These are phyloP conservation scores for Silene latifolia DNA, from an alignment of 148 eudicot species.

Conservation along the genomic window DNA sequence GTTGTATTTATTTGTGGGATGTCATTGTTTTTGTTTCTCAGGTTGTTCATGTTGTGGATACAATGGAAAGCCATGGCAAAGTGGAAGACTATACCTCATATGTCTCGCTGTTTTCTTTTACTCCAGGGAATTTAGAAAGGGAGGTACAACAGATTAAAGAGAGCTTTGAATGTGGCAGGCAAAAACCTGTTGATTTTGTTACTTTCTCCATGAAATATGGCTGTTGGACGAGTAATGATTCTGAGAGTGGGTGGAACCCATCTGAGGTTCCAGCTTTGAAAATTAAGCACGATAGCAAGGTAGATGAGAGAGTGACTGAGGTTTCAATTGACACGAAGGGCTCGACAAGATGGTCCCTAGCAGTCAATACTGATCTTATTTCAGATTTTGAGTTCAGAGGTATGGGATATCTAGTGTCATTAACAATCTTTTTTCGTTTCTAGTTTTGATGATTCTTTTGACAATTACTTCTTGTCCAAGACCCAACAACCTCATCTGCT, in stretches of 20 bases:
- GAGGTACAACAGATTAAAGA: slow-evolving; percentile 67
- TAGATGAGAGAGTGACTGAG: slow-evolving; percentile 48
- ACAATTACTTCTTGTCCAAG: no score
- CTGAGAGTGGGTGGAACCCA: slow-evolving; percentile 65
- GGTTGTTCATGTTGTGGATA: slow-evolving; percentile 95
- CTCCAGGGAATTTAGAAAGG: slow-evolving; percentile 77
- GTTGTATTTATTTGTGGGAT: not conserved
- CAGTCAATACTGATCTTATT: slow-evolving; percentile 61
- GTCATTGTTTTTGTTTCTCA: slow-evolving; percentile 26
- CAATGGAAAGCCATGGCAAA: slow-evolving; percentile 42
- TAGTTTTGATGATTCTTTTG: no score
- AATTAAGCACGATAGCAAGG: slow-evolving; percentile 44
- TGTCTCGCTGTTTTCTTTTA: slow-evolving; percentile 67
- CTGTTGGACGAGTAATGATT: slow-evolving; percentile 50
- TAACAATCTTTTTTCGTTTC: no score
- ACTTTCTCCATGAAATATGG: slow-evolving; percentile 83
- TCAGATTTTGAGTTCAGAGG: slow-evolving; percentile 81
- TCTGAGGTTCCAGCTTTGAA: slow-evolving; percentile 64
- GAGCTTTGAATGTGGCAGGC: slow-evolving; percentile 73
- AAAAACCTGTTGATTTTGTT: slow-evolving; percentile 67
- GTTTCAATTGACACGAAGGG: slow-evolving; percentile 59
- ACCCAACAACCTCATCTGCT: no score
- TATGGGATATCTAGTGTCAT: slow-evolving; percentile 23
- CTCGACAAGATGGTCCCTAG: slow-evolving; percentile 83
- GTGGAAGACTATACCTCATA: slow-evolving; percentile 48